phyloP scores from a whole-genome alignment of 2,329 filamentous ascomycete species.

The Exophiala aquamarina region DNA sequence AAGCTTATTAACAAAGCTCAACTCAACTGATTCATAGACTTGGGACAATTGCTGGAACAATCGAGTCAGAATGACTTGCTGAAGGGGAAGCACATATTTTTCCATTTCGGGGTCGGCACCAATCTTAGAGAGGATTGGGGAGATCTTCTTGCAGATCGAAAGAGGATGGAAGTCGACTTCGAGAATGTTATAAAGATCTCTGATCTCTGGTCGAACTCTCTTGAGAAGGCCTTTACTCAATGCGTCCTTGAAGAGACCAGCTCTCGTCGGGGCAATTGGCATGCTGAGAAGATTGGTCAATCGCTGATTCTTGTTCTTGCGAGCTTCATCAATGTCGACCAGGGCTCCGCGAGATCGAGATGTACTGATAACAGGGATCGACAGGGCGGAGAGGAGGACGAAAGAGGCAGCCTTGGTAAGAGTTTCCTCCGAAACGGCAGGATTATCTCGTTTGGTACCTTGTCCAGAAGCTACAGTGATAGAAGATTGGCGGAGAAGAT shows the following conservation, averaged over 20 bases:
- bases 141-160: constrained; percentile 99
- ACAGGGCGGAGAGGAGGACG: constrained; percentile 87
- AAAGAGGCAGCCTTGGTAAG: constrained; percentile 94
- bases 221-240: constrained; percentile 92
- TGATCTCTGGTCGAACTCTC: constrained; percentile 89
- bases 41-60: constrained; percentile 99
- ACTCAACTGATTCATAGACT: constrained; percentile 96
- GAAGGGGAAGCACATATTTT: constrained; percentile 91
- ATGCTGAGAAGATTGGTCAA: constrained; percentile 95
- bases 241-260: constrained; percentile 91
- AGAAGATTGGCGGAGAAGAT: constrained; percentile 87
- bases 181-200: constrained; percentile 96
- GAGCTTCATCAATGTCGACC: constrained; percentile 93
- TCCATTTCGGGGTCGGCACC: constrained; percentile 93
- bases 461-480: constrained; percentile 79
- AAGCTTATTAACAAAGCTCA: constrained; percentile 88
- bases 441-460: constrained; percentile 92
- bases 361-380: constrained; percentile 99
- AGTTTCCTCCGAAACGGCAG: constrained; percentile 81
- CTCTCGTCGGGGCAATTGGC: constrained; percentile 82
- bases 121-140: constrained; percentile 90
- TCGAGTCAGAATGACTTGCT: constrained; percentile 97
- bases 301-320: constrained; percentile 98
- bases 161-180: constrained; percentile 99
- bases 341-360: constrained; percentile 92